Base-by-base conservation (phyloP, 495 filamentous ascomycete genomes). In the Cercophora scortea region DNA sequence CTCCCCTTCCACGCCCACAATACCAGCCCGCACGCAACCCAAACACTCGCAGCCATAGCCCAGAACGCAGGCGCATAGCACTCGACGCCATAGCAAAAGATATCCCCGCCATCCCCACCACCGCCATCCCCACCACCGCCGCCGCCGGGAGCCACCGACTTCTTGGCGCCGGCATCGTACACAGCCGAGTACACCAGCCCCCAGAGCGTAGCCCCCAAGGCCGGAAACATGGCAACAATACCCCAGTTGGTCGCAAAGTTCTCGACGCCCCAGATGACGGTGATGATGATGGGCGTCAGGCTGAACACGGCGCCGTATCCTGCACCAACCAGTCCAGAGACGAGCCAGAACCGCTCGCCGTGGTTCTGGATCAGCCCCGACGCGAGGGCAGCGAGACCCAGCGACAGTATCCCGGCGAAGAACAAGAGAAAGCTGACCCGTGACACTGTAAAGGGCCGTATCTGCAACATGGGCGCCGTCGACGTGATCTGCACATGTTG, bases 171-270 rank as follows among this genome's bases (percentile, higher is more conserved):
- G 32, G 75, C 71, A 63, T 96, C 84, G 66, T 96, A 98, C 5
- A 88, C 84, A 0, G 72, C 78, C 8, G 84, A 84, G 62, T 96
- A 98, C 11, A 96, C 69, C 4, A 88, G 57, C 0, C 93, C 88
- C 90, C 89, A 98, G 9, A 90, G 72, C 0, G 88, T 85, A 0
- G 90, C 89, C 0, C 92, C 92, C 3, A 81, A 66, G 1, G 91
- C 93, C 8, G 93, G 93, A 45, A 90, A 85, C 72, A 94, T 88
- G 35, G 88, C 88, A 13, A 98, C 84, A 53, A 96, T 89, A 12
- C 93, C 93, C 85, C 92, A 98, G 59, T 98, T 97, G 3, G 93
- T 98, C 53, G 88, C 93, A 66, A 97, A 97, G 67, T 97, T 98
- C 71, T 96, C 89, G 2, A 95, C 90, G 36, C 93, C 93, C 93